Percentiles rank a stretch among this genome's conserved stretches.
Conservation (phyloP, 306 rosid genomes). For the Dryas octopetala region DNA sequence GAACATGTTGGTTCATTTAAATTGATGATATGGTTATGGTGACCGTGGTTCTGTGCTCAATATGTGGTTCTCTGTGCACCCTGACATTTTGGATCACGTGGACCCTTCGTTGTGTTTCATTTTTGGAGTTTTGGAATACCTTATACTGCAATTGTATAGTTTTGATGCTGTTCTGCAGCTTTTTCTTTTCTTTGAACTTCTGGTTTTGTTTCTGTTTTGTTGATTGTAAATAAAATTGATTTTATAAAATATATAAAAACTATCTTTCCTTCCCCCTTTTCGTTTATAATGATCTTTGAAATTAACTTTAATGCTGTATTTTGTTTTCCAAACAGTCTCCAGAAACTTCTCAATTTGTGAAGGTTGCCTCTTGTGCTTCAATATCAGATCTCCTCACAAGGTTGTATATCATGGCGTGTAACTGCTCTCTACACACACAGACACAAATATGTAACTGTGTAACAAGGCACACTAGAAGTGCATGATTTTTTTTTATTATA, state of each 20-base stretch:
- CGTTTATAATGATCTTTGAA: too few species aligned
- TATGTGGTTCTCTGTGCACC: not conserved
- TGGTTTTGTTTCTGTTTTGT: not conserved
- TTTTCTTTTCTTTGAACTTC: not conserved
- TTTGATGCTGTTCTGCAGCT: not conserved
- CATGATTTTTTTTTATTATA: not conserved
- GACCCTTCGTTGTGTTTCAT: not conserved
- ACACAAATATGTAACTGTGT: not conserved
- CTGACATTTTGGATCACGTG: not conserved
- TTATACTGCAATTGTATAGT: not conserved
- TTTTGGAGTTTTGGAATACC: not conserved
- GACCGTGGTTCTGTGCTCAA: not conserved
- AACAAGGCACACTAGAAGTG: not conserved
- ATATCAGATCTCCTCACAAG: constrained; percentile 71
- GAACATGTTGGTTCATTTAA: not conserved
- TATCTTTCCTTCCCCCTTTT: not conserved
- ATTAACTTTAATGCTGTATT: constrained; percentile 15
- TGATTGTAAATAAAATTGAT: constrained; percentile 1
- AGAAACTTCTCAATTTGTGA: constrained; percentile 57
- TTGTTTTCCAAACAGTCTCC: constrained; percentile 48
- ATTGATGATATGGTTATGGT: not conserved
- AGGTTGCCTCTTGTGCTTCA: constrained; percentile 75
- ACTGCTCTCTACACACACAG: not conserved
- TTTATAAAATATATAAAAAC: not conserved
- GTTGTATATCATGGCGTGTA: constrained; percentile 41